A percentile compares a stretch with the other conserved stretches of the same genome.
Conservation (phyloP, 2,329 filamentous ascomycete genomes). For the Colletotrichum tropicale region DNA sequence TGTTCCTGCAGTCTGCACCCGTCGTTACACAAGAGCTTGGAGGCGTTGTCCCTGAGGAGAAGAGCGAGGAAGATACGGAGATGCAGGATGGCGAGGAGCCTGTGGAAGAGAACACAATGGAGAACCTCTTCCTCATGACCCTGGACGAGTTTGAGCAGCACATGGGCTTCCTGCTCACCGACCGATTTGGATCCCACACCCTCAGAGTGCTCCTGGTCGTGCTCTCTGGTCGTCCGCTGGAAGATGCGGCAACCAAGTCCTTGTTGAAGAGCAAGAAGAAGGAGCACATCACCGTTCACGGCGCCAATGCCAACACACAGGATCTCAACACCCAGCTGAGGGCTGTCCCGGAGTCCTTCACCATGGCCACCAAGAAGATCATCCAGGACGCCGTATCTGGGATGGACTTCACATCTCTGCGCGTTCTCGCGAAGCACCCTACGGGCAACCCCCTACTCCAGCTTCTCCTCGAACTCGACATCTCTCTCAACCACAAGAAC, state of each 20-base stretch:
- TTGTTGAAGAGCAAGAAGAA: constrained; percentile 93
- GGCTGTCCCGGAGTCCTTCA: constrained; percentile 80
- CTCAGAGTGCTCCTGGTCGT: constrained; percentile 86
- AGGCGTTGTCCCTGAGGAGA: constrained; percentile 46
- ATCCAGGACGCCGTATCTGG: constrained; percentile 76
- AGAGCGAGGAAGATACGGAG: constrained; percentile 44
- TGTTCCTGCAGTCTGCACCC: constrained; percentile 84
- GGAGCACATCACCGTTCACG: constrained; percentile 74
- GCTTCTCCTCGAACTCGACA: constrained; percentile 84
- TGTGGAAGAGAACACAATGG: constrained; percentile 69
- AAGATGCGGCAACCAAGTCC: constrained; percentile 70
- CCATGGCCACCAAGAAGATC: constrained; percentile 78
- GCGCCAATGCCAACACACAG: constrained; percentile 47
- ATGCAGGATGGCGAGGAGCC: constrained; percentile 49
- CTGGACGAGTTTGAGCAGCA: constrained; percentile 88
- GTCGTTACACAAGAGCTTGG: constrained; percentile 75
- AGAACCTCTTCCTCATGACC: constrained; percentile 82
- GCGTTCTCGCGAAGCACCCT: constrained; percentile 84
- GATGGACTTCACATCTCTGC: constrained; percentile 80
- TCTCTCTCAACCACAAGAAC: constrained; percentile 71
- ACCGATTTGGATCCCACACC: constrained; percentile 88
- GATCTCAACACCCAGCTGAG: constrained; percentile 44
- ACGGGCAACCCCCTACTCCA: constrained; percentile 95
- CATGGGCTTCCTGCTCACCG: constrained; percentile 82
- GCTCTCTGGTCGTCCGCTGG: constrained; percentile 80